Base-by-base conservation (phyloP, 2,329 filamentous ascomycete species). In the Penicillium palitans region DNA sequence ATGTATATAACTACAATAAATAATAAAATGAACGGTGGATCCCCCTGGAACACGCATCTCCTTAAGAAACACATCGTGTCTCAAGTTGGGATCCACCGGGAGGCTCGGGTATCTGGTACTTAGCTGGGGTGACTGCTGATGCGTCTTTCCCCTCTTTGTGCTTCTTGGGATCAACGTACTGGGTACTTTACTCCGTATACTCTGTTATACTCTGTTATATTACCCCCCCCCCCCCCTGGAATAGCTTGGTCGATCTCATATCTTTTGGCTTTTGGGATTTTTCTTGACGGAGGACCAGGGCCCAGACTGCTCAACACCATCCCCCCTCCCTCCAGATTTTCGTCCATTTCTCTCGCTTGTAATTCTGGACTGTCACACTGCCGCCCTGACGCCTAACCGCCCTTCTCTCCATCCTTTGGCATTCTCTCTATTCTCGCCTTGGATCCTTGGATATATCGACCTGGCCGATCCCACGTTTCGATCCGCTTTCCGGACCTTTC, bases 51-150 rank as follows among this genome's bases (percentile, higher is more conserved):
- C 41, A 53, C 2, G 33, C 21, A 54, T 54, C 33, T 55, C 44
- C 29, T n/a, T 31, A 31, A 42, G 69, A 72, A 72, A 72, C 70
- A 68, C 60, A 60, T 64, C 63, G 66, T 72, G 71, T 73, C 71
- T 73, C 71, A 73, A 73, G 70, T 37, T 45, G 49, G 49, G 56
- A n/a, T 60, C 52, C 52, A 49, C 44, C 21, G 13, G 31, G 62
- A 8, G 13, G 15, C 59, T 58, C 65, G 61, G 61, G 62, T 60
- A 58, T 48, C 55, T 51, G 53, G 59, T 63, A 65, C 61, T 61
- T 64, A n/a, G 10, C 25, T 24, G 39, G 40, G 46, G 24, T 13
- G 29, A 13, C 29, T 29, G 6, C 21, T 50, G 12, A 21, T 51
- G 12, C 21, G 12, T n/a, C 17, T 9, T 35, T 44, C 53, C 53